A percentile compares a stretch with the other conserved stretches of the same genome.
Evolutionary conservation across 2,329 filamentous ascomycete genomes (phyloP).

Genomic region (Epichloe uncinata): DNA sequence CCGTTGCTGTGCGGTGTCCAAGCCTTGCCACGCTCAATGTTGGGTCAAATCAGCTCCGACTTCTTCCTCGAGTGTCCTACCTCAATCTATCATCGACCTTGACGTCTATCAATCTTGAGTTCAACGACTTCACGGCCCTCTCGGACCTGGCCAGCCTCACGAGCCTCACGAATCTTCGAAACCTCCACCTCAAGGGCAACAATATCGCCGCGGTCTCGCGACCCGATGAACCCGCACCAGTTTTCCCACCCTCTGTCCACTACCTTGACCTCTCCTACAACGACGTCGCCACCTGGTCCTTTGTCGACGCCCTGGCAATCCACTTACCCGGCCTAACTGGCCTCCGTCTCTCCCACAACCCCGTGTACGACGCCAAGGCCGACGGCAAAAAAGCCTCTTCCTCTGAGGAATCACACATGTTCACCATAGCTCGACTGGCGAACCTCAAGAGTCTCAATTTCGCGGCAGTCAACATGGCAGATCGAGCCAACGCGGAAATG

Average conservation of each 20-base stretch:
- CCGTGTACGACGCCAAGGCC: constrained; percentile 52
- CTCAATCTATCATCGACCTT: constrained; percentile 35
- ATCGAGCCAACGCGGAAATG: constrained; percentile 78
- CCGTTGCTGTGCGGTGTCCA: constrained; percentile 39
- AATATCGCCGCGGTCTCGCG: constrained; percentile 37
- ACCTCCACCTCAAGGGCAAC: constrained; percentile 65
- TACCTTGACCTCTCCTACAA: constrained; percentile 68
- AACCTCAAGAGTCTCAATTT: constrained; percentile 60
- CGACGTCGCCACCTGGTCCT: constrained; percentile 52
- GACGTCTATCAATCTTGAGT: constrained; percentile 54
- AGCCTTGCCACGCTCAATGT: constrained; percentile 37
- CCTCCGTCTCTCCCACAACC: constrained; percentile 75
- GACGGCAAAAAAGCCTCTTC: constrained; percentile 32
- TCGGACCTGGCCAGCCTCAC: constrained; percentile 42
- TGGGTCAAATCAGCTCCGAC: constrained; percentile 44
- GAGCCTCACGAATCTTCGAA: constrained; percentile 37
- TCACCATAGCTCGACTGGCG: constrained; percentile 64
- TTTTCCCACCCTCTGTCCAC: constrained; percentile 41
- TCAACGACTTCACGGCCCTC: constrained; percentile 52
- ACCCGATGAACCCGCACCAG: constrained; percentile 18
- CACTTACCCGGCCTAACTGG: constrained; percentile 61
- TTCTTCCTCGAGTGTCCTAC: constrained; percentile 30
- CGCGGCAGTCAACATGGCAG: constrained; percentile 53
- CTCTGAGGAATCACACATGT: constrained; percentile 77
- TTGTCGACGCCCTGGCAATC: constrained; percentile 54